Conservation (phyloP, 2,329 filamentous ascomycete species). For the Endothia cerciana region DNA sequence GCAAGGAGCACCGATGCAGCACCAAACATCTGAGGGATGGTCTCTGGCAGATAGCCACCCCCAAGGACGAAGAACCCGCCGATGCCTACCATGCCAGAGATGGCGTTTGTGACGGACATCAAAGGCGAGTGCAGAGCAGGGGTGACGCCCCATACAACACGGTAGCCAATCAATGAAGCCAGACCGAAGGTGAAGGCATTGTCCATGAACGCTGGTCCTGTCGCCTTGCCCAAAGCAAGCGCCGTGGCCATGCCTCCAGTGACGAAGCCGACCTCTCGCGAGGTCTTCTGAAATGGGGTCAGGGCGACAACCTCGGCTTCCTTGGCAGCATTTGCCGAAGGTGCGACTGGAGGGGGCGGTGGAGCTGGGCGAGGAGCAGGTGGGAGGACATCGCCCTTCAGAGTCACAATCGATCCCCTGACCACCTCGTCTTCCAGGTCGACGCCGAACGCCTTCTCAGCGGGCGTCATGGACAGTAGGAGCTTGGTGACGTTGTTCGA, state of each 20-base stretch:
- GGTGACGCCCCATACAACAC: constrained; percentile 83
- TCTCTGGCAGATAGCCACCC: constrained; percentile 76
- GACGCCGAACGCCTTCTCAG: constrained; percentile 78
- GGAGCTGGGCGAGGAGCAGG: constrained; percentile 71
- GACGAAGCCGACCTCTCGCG: constrained; percentile 73
- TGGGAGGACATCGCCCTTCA: constrained; percentile 76
- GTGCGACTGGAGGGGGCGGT: constrained; percentile 56
- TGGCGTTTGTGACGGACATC: constrained; percentile 93
- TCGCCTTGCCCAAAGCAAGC: constrained; percentile 78
- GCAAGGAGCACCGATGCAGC: constrained; percentile 80
- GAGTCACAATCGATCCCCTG: constrained; percentile 80
- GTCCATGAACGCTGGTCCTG: constrained; percentile 82
- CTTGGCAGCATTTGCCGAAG: constrained; percentile 55
- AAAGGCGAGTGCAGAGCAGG: constrained; percentile 85
- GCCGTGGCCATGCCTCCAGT: constrained; percentile 78
- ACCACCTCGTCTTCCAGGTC: constrained; percentile 85
- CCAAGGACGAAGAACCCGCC: constrained; percentile 89
- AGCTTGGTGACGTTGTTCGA: constrained; percentile 95
- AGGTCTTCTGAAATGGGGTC: constrained; percentile 81
- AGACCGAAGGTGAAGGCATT: constrained; percentile 86
- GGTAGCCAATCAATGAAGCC: constrained; percentile 83
- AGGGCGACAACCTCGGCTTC: constrained; percentile 66
- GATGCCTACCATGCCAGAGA: constrained; percentile 87
- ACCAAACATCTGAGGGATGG: constrained; percentile 77
- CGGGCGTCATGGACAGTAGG: constrained; percentile 77